A percentile compares a stretch with the other conserved stretches of the same genome.
These are phyloP conservation scores for Xylariaceae sp. DNA, from an alignment of 2,329 filamentous ascomycete genomes.

Conservation along the genomic window DNA sequence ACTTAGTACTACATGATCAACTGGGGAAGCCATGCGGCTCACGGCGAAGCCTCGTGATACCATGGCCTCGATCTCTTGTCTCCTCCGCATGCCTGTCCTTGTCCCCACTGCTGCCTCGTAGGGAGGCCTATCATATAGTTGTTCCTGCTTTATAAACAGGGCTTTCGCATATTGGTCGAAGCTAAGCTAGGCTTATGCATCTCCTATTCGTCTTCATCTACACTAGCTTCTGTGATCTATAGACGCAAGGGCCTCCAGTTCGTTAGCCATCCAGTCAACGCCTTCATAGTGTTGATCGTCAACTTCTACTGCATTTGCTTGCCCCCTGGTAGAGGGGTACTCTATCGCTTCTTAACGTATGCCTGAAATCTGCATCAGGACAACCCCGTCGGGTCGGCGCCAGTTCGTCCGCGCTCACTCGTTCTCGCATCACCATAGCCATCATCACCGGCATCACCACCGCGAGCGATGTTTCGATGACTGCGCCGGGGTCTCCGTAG, in stretches of 20 bases:
- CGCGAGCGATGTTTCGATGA: constrained; percentile 28
- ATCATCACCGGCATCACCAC: constrained; percentile 18
- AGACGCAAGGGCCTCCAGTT: constrained; percentile 17
- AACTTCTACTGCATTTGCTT: constrained; percentile 5
- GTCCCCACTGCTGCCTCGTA: constrained; percentile 22
- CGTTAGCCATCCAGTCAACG: constrained; percentile 18
- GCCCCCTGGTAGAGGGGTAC: constrained; percentile 20
- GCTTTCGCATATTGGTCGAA: constrained; percentile 19
- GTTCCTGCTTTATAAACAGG: constrained; percentile 29
- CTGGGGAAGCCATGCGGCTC: constrained; percentile 18
- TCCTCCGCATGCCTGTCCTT: constrained; percentile 9
- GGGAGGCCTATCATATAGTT: constrained; percentile 32
- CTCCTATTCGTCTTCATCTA: constrained; percentile 27
- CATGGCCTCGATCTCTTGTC: constrained; percentile 14
- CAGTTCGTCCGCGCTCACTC: constrained; percentile 29
- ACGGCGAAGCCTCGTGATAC: constrained; percentile 19
- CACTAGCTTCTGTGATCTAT: constrained; percentile 29
- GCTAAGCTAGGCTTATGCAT: constrained; percentile 23
- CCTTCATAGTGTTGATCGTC: constrained; percentile 14
- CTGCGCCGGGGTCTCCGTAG: constrained; percentile 31
- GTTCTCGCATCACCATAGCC: constrained; percentile 27
- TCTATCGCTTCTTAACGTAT: constrained; percentile 18
- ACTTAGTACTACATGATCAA: constrained; percentile 11
- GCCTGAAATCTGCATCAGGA: constrained; percentile 24
- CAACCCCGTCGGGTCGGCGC: constrained; percentile 14